Conservation (phyloP, 2,329 filamentous ascomycete species). For the Paracoccidioides brasiliensis region DNA sequence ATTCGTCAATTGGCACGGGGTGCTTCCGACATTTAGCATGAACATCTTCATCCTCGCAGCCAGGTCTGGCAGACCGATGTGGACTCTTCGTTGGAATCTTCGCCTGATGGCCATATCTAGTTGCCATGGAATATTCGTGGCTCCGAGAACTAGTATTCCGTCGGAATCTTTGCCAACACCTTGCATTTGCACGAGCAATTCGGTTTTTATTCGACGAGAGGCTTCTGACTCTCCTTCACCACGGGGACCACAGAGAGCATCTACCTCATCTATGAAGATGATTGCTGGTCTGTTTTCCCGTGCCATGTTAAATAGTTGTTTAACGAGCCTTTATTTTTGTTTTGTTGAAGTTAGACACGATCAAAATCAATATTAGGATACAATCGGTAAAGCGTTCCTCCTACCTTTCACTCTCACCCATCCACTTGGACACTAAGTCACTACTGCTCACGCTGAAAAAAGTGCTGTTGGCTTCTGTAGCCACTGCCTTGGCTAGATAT, state of each 20-base stretch:
- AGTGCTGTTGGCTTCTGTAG: constrained; percentile 95
- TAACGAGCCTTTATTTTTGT: constrained; percentile 58
- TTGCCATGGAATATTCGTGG: constrained; percentile 98
- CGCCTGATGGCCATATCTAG: constrained; percentile 89
- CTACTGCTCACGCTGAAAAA: constrained; percentile 98
- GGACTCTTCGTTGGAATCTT: constrained; percentile 89
- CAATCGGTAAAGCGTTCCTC: background rate
- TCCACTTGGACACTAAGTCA: constrained; percentile 97
- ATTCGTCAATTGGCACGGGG: constrained; percentile 67
- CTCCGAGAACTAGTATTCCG: constrained; percentile 85
- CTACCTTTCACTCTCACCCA: constrained; percentile 96
- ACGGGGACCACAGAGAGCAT: constrained; percentile 86
- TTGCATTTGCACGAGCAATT: constrained; percentile 97
- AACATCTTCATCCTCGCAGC: constrained; percentile 90
- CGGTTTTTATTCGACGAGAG: constrained; percentile 93
- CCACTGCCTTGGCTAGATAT: constrained; percentile 93
- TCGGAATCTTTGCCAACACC: constrained; percentile 92
- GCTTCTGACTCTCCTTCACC: constrained; percentile 95
- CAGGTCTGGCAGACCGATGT: constrained; percentile 82
- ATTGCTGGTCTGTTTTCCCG: constrained; percentile 96
- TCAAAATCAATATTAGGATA: background rate
- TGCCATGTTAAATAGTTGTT: constrained; percentile 93
- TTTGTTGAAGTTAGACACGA: background rate
- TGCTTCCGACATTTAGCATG: constrained; percentile 84
- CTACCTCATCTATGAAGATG: constrained; percentile 97